phyloP scores from a whole-genome alignment of 2,329 filamentous ascomycete species.

The Sclerotinia nivalis region DNA sequence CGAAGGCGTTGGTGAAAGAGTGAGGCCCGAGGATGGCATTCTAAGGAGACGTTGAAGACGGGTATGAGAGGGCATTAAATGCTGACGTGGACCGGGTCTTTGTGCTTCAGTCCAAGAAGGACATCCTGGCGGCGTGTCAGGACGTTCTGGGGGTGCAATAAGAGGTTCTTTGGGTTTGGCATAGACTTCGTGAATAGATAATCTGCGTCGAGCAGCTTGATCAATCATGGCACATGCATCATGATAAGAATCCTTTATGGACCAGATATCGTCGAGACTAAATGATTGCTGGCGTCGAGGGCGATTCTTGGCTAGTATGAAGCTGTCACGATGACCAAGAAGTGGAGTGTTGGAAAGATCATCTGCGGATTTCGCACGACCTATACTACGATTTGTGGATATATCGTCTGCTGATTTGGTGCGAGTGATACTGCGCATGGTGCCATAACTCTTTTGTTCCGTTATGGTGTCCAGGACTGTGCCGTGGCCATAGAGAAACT shows the following conservation, averaged over 20 bases:
- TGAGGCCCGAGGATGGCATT: constrained; percentile 26
- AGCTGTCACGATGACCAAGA: constrained; percentile 37
- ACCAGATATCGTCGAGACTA: constrained; percentile 41
- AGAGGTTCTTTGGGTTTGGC: constrained; percentile 39
- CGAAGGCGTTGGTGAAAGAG: constrained; percentile 22
- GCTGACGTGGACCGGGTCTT: constrained; percentile 21
- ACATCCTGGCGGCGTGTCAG: constrained; percentile 39
- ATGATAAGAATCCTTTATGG: constrained; percentile 40
- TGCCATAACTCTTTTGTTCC: constrained; percentile 45
- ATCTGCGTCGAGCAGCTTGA: constrained; percentile 25
- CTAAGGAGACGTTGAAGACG: constrained; percentile 34
- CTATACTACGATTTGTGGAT: constrained; percentile 10
- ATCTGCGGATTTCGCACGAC: constrained; percentile 36
- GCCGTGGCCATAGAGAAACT: constrained; percentile 46
- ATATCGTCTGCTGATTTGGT: constrained; percentile 37
- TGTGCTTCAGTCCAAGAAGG: constrained; percentile 42
- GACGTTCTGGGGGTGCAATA: constrained; percentile 36
- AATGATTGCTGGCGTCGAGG: constrained; percentile 42
- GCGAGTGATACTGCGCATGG: constrained; percentile 38
- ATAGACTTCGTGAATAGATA: constrained; percentile 38
- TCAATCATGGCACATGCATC: constrained; percentile 37
- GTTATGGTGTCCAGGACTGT: constrained; percentile 46
- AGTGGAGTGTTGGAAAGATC: constrained; percentile 34
- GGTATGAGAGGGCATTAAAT: constrained; percentile 21
- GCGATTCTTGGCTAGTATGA: constrained; percentile 32